Evolutionary conservation across 352 stramenopile genomes (phyloP).

Genomic region (Phytophthora quininea): DNA sequence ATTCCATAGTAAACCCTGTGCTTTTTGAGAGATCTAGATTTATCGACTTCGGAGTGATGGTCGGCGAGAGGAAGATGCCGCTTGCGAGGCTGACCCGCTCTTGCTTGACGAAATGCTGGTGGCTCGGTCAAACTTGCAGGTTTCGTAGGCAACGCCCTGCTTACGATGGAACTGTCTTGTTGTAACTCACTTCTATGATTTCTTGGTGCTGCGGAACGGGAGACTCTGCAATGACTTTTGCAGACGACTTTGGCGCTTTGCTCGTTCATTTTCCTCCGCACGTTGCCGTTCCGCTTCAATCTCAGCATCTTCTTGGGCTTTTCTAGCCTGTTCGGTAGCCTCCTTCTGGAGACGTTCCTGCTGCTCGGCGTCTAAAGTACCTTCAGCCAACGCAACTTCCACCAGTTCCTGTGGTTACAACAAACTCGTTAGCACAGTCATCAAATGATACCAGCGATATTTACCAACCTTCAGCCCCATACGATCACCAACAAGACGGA

Average conservation of each 20-base stretch:
- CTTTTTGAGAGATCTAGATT: too few species aligned
- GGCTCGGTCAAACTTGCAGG: too few species aligned
- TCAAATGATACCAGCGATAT: neutral
- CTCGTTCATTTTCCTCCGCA: conserved; percentile 16
- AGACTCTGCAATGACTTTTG: conserved; percentile 26
- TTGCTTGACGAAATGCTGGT: too few species aligned
- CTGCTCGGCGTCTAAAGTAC: conserved; percentile 47
- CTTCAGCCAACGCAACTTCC: conserved; percentile 48
- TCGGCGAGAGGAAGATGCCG: too few species aligned
- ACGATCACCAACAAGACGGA: conserved; percentile 48
- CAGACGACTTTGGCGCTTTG: conserved; percentile 21
- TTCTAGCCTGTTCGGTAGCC: conserved; percentile 4
- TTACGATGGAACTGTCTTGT: too few species aligned
- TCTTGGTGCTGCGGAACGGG: conserved; percentile 18
- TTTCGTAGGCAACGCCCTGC: too few species aligned
- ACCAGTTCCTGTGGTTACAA: conserved; percentile 53
- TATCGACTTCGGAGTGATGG: too few species aligned
- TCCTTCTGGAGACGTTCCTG: conserved; percentile 36
- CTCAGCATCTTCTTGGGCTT: conserved; percentile 8
- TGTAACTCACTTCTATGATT: conserved; percentile 4
- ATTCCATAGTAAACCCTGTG: too few species aligned
- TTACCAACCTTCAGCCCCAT: conserved; percentile 52
- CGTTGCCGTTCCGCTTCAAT: conserved; percentile 15
- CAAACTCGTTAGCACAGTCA: conserved; percentile 1
- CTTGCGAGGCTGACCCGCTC: too few species aligned